phyloP scores from a whole-genome alignment of 2,329 filamentous ascomycete genomes.

The Hypoxylon sp. region DNA sequence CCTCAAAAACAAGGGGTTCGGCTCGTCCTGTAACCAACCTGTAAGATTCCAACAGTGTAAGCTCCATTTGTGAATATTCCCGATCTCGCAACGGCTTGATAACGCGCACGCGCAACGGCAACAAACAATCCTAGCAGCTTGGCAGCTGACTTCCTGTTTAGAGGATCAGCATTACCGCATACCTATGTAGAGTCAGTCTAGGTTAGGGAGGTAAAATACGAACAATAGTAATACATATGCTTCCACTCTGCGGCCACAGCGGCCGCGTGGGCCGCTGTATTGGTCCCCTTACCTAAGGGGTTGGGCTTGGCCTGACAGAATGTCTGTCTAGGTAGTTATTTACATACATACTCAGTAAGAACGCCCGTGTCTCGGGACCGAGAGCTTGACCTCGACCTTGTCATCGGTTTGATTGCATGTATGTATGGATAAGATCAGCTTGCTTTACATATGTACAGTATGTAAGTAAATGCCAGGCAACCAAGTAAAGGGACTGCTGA shows the following conservation, averaged over 20 bases:
- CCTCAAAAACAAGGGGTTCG: constrained; percentile 34
- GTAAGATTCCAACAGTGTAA: constrained; percentile 40
- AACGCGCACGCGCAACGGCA: constrained; percentile 38
- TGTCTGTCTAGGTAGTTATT: constrained; percentile 16
- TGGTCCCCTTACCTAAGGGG: constrained; percentile 31
- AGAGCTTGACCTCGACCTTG: constrained; percentile 16
- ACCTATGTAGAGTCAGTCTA: constrained; percentile 33
- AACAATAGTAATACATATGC: constrained; percentile 42
- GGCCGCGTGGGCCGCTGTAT: constrained; percentile 30
- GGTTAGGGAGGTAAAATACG: constrained; percentile 40
- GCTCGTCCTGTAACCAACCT: constrained; percentile 34
- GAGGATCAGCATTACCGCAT: constrained; percentile 33
- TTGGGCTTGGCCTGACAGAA: constrained; percentile 21
- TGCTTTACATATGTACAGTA: background rate
- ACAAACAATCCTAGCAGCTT: constrained; percentile 41
- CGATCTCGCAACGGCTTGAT: constrained; percentile 36
- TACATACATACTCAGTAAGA: constrained; percentile 26
- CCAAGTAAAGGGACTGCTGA: background rate
- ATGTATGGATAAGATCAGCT: constrained; percentile 24
- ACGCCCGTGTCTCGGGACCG: constrained; percentile 41
- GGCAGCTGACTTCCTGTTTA: constrained; percentile 43
- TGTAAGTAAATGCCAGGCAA: constrained; percentile 2
- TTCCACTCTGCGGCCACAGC: constrained; percentile 28
- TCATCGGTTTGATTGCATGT: constrained; percentile 23
- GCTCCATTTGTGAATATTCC: constrained; percentile 34